A percentile compares a stretch with the other conserved stretches of the same genome.
Conservation (phyloP, 208 protist genomes). For the Trypanosoma congolense region DNA sequence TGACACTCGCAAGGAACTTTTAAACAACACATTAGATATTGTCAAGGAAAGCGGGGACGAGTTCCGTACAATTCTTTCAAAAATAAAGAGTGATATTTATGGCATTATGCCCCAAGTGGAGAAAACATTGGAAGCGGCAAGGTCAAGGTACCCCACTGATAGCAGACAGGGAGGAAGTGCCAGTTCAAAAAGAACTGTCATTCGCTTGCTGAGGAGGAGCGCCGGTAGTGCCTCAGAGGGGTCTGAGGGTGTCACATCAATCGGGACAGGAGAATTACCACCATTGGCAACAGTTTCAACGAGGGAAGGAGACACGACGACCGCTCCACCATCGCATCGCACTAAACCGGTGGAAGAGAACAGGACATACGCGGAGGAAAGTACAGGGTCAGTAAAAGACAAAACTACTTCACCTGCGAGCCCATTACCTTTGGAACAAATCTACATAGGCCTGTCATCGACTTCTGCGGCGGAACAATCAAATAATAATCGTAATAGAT, state of each 20-base stretch:
- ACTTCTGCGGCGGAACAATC: too few relatives aligned
- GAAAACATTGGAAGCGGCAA: background rate
- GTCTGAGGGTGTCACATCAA: too few relatives aligned
- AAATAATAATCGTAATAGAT: too few relatives aligned
- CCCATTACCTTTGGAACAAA: too few relatives aligned
- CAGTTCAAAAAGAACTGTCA: slow-evolving; percentile 14
- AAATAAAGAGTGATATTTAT: slow-evolving; percentile 12
- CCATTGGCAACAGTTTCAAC: background rate
- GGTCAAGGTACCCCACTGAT: background rate
- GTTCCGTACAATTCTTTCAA: slow-evolving; percentile 11
- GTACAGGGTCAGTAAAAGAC: too few relatives aligned
- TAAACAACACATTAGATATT: slow-evolving; percentile 6
- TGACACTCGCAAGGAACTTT: slow-evolving; percentile 10
- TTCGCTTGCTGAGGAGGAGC: background rate
- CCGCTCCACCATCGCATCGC: too few relatives aligned
- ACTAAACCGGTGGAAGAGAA: too few relatives aligned
- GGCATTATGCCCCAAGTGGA: background rate
- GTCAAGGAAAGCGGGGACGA: slow-evolving; percentile 12
- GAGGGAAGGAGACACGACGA: too few relatives aligned
- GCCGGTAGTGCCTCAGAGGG: background rate
- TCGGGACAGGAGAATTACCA: too few relatives aligned
- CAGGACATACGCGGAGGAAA: too few relatives aligned
- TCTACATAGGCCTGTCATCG: too few relatives aligned
- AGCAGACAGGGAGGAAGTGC: background rate
- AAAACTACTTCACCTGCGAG: too few relatives aligned